Percentiles rank a stretch among this genome's conserved stretches.
phyloP scores from a whole-genome alignment of 2,329 filamentous ascomycete genomes.

The Pseudogymnoascus sp. region DNA sequence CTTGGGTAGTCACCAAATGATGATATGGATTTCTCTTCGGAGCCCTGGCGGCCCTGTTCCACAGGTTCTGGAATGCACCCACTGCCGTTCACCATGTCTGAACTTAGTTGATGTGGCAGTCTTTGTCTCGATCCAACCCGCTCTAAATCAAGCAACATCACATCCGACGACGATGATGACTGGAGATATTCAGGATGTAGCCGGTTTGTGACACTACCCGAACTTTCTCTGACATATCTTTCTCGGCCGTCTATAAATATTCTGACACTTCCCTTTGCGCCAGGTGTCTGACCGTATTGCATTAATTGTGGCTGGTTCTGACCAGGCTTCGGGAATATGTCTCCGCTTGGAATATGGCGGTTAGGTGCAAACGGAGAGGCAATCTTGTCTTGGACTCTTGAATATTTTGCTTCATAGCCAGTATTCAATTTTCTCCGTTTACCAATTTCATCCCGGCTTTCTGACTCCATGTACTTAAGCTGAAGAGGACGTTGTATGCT shows the following conservation, averaged over 20 bases:
- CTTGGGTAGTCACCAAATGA: not conserved
- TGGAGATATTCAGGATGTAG: slow-evolving; percentile 4
- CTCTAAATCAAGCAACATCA: slow-evolving; percentile 24
- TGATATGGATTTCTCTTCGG: not conserved
- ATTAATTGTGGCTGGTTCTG: not conserved
- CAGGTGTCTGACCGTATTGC: not conserved
- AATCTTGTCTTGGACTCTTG: slow-evolving; percentile 13
- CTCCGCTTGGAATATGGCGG: not conserved
- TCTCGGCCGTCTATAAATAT: slow-evolving; percentile 25
- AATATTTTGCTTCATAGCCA: slow-evolving; percentile 21
- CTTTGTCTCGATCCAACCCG: not conserved
- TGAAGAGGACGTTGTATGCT: slow-evolving; percentile 20
- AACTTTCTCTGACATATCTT: slow-evolving; percentile 21
- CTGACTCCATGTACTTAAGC: slow-evolving; percentile 18
- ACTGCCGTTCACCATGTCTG: not conserved
- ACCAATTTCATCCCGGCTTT: slow-evolving; percentile 21
- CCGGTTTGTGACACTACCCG: slow-evolving; percentile 18
- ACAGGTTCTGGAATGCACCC: not conserved
- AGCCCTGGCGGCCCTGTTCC: not conserved
- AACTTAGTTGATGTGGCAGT: not conserved
- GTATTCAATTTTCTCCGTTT: slow-evolving; percentile 21
- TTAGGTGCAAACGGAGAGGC: slow-evolving; percentile 15
- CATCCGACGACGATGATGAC: slow-evolving; percentile 20
- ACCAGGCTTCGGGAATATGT: not conserved
- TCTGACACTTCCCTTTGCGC: slow-evolving; percentile 15